These are phyloP conservation scores for Phaeotremella skinneri DNA, from an alignment of 768 basidiomycete genomes.

Conservation along the genomic window DNA sequence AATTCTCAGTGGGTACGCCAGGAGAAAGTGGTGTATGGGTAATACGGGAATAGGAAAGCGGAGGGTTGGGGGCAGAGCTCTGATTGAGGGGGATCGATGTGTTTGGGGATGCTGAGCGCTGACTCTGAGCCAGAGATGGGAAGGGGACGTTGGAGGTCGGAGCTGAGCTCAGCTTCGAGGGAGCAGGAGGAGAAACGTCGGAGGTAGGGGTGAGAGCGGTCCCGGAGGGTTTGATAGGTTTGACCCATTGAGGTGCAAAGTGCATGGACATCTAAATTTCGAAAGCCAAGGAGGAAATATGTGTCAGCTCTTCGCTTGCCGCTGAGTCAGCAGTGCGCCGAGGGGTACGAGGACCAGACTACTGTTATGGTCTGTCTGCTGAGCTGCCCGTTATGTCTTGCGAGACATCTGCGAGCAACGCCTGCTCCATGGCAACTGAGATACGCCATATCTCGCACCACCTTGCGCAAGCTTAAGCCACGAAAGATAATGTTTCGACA, in stretches of 20 bases:
- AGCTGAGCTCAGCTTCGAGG: slow-evolving; percentile 12
- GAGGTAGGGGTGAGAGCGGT: slow-evolving; percentile 24
- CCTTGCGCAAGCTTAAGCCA: no score
- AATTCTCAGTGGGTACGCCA: slow-evolving; percentile 31
- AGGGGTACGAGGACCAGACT: no score
- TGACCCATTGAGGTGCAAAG: slow-evolving; percentile 52
- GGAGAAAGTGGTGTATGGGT: slow-evolving; percentile 42
- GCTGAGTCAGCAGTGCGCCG: no score
- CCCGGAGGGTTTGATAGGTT: slow-evolving; percentile 47
- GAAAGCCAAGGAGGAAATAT: no score
- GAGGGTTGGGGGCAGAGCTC: slow-evolving; percentile 8
- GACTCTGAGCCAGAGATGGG: slow-evolving; percentile 26
- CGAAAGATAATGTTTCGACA: no score
- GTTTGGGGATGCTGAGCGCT: slow-evolving; percentile 20
- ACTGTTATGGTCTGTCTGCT: no score
- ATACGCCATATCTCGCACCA: no score
- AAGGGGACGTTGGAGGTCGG: slow-evolving; percentile 22
- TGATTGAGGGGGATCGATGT: slow-evolving; percentile 15
- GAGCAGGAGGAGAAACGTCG: slow-evolving; percentile 20
- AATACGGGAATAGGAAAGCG: slow-evolving; percentile 40
- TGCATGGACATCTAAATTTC: slow-evolving; percentile 48
- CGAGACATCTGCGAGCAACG: no score
- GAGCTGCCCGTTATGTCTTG: no score
- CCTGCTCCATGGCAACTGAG: no score
- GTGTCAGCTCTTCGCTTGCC: background rate